Conservation (phyloP, 225 moss, liverwort and hornwort genomes). For the Antitrichia curtipendula region DNA sequence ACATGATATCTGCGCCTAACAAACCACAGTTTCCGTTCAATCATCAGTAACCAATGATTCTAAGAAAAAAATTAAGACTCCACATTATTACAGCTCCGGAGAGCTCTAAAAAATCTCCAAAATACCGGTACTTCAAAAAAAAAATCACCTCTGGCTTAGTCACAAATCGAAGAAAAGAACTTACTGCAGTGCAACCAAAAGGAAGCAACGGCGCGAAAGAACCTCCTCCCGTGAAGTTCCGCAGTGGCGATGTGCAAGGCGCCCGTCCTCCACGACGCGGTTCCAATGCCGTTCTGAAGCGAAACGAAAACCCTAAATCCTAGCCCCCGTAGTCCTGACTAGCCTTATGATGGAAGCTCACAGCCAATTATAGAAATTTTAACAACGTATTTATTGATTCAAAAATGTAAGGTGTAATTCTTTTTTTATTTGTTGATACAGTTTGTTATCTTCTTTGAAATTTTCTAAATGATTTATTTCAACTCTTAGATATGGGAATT, state of each 20-base stretch:
- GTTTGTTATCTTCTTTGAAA: not conserved
- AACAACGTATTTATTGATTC: no score
- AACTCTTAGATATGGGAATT: not conserved
- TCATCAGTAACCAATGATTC: not conserved
- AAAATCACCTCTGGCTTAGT: not conserved
- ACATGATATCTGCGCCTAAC: not conserved
- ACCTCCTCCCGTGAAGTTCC: not conserved
- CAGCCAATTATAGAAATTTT: not conserved
- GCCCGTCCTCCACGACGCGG: not conserved
- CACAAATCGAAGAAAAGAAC: not conserved
- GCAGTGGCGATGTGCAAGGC: not conserved
- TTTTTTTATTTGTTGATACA: not conserved
- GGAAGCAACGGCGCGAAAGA: not conserved
- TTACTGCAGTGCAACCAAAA: not conserved
- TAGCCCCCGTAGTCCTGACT: no score
- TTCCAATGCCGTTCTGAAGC: not conserved
- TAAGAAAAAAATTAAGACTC: not conserved
- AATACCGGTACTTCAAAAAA: no score
- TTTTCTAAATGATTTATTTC: not conserved
- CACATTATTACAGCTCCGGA: not conserved
- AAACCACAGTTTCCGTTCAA: not conserved
- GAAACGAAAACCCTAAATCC: not conserved
- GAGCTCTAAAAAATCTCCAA: not conserved
- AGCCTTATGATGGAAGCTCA: not conserved
- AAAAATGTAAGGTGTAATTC: not conserved